Evolutionary conservation across 1,284 basidiomycete species (phyloP).

Genomic region (Cutaneotrichosporon spelunceum): DNA sequence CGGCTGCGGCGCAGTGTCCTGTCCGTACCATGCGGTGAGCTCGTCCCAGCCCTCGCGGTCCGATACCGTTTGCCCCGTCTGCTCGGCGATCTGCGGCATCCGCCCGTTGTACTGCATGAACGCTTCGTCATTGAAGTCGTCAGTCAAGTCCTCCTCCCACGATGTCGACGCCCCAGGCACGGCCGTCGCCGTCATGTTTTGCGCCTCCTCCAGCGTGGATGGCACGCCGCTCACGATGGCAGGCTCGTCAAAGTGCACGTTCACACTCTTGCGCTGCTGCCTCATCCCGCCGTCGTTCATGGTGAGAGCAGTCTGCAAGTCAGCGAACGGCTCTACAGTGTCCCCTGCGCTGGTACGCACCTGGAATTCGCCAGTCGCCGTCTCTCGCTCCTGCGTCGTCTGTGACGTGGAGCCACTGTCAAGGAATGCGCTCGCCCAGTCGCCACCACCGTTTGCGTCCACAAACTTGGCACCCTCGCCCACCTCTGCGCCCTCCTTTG

Average conservation of each 20-base stretch:
- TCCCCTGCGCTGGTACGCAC: not conserved
- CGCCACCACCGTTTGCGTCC: constrained; percentile 29
- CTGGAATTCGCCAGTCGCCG: constrained; percentile 12
- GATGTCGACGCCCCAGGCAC: constrained; percentile 41
- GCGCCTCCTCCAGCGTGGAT: constrained; percentile 54
- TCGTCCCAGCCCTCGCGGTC: constrained; percentile 55
- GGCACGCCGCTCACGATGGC: constrained; percentile 30
- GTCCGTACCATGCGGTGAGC: constrained; percentile 83
- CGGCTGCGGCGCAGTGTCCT: constrained; percentile 52
- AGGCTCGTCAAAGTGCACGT: constrained; percentile 49
- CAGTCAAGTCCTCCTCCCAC: constrained; percentile 48
- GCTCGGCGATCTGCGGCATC: constrained; percentile 18
- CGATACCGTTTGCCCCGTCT: constrained; percentile 21
- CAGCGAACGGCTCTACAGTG: constrained; percentile 4
- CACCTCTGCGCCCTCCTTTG: constrained; percentile 35
- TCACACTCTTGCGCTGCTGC: constrained; percentile 45
- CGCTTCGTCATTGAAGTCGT: constrained; percentile 40
- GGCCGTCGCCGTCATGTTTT: constrained; percentile 25
- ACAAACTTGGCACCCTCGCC: constrained; percentile 49
- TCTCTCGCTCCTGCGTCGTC: constrained; percentile 33
- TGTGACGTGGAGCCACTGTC: not conserved
- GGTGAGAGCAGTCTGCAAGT: constrained; percentile 36
- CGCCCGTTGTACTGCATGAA: constrained; percentile 39
- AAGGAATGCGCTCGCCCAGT: constrained; percentile 21
- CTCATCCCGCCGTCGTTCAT: constrained; percentile 20